phyloP scores from a whole-genome alignment of 2,329 filamentous ascomycete species.

The Aspergillus quadricinctus region DNA sequence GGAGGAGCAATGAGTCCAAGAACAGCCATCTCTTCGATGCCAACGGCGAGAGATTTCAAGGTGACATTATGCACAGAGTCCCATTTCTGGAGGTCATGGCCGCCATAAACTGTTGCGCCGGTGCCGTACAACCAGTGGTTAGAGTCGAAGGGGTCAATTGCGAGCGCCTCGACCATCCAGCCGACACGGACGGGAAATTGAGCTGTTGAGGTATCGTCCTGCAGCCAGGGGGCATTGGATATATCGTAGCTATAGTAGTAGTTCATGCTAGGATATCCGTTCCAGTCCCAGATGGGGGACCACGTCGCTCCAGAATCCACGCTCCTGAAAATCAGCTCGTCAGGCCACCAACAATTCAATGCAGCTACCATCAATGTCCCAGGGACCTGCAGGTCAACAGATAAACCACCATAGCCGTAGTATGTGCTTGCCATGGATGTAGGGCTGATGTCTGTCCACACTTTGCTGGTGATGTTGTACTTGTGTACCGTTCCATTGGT shows the following conservation, averaged over 20 bases:
- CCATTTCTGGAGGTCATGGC: conserved; percentile 54
- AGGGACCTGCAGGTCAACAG: conserved; percentile 50
- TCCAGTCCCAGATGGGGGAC: conserved; percentile 53
- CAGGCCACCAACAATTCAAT: conserved; percentile 58
- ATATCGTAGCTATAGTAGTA: conserved; percentile 47
- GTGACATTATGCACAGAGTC: conserved; percentile 48
- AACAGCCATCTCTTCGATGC: conserved; percentile 53
- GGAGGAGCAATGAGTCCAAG: conserved; percentile 48
- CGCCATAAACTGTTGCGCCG: conserved; percentile 52
- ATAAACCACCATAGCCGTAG: conserved; percentile 55
- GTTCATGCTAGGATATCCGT: conserved; percentile 43
- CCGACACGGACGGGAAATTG: conserved; percentile 37
- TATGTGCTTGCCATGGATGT: conserved; percentile 45
- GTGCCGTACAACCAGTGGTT: conserved; percentile 61
- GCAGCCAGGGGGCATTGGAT: conserved; percentile 52
- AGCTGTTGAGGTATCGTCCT: conserved; percentile 43
- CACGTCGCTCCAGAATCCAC: conserved; percentile 53
- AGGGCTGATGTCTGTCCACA: conserved; percentile 57
- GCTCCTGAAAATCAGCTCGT: conserved; percentile 54
- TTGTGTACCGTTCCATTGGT: conserved; percentile 51
- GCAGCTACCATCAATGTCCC: conserved; percentile 55
- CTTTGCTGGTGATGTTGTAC: conserved; percentile 47
- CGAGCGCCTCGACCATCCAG: conserved; percentile 59
- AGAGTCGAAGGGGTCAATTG: conserved; percentile 56
- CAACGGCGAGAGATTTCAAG: conserved; percentile 50